These are phyloP conservation scores for Macadamia integrifolia DNA, from an alignment of 164 flowering plant genomes.

Conservation along the genomic window DNA sequence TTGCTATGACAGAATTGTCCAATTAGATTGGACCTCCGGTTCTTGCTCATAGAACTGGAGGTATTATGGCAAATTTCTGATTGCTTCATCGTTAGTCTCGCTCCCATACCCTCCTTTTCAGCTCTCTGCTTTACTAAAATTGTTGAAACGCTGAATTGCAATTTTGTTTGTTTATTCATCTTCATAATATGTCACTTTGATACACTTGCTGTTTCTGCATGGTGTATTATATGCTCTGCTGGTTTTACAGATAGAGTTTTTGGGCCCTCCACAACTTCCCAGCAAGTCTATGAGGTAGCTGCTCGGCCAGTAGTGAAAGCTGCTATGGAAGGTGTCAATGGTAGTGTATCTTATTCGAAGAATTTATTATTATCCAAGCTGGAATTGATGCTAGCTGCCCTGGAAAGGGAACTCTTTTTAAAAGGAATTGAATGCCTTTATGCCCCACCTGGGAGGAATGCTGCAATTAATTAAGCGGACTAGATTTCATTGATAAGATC, in stretches of 20 bases:
- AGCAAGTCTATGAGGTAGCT: constrained; percentile 90
- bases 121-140: no score
- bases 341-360: constrained; percentile 26
- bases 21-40: not conserved
- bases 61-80: not conserved
- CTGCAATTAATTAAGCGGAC: not conserved
- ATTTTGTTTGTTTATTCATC: not conserved
- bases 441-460: not conserved
- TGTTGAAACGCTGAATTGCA: no score
- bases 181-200: not conserved
- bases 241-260: constrained; percentile 70
- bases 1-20: not conserved
- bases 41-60: not conserved
- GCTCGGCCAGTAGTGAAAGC: constrained; percentile 92
- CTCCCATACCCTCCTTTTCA: not conserved
- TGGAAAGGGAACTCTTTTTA: not conserved
- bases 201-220: not conserved
- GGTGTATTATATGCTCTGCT: not conserved
- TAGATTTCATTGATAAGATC: not conserved
- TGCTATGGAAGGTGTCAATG: constrained; percentile 98
- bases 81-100: no score
- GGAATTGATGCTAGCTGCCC: not conserved
- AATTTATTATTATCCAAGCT: not conserved
- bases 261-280: constrained; percentile 64
- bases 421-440: not conserved